Evolutionary conservation across 1,284 basidiomycete genomes (phyloP).

Genomic region (Filobasidium uniguttulatum): DNA sequence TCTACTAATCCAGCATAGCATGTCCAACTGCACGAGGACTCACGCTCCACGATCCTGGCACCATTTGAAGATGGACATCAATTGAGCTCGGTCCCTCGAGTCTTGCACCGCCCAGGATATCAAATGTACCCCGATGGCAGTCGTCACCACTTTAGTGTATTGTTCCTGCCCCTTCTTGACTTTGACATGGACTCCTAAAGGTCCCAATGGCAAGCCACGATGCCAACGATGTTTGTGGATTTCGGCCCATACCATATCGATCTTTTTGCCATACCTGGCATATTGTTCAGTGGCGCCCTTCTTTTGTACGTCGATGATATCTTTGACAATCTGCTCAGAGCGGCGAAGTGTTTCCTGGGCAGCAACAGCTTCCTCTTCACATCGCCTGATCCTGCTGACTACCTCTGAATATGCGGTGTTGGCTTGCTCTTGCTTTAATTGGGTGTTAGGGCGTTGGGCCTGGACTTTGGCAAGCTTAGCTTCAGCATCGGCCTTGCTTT

Average conservation of each 20-base stretch:
- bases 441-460: slow-evolving; percentile 6
- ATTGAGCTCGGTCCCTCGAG: slow-evolving; percentile 47
- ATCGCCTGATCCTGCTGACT: too few relatives aligned
- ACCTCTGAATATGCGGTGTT: slow-evolving; percentile 39
- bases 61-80: slow-evolving; percentile 50
- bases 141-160: slow-evolving; percentile 57
- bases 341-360: slow-evolving; percentile 9
- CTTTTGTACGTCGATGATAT: too few relatives aligned
- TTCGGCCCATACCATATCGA: slow-evolving; percentile 41
- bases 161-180: slow-evolving; percentile 47
- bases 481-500: neutral
- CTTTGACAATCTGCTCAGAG: slow-evolving; percentile 12
- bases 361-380: too few relatives aligned
- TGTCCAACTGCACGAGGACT: slow-evolving; percentile 30
- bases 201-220: slow-evolving; percentile 65
- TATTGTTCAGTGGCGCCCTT: too few relatives aligned
- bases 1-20: too few relatives aligned
- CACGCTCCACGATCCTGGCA: slow-evolving; percentile 43
- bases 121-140: slow-evolving; percentile 50
- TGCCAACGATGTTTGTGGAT: slow-evolving; percentile 51
- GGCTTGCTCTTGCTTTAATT: slow-evolving; percentile 25
- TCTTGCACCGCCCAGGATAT: slow-evolving; percentile 67
- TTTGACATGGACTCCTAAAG: slow-evolving; percentile 67
- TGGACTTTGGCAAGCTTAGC: slow-evolving; percentile 7
- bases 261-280: slow-evolving; percentile 30